Percentiles rank a stretch among this genome's conserved stretches.
These are phyloP conservation scores for Xylariomycetidae sp. DNA, from an alignment of 2,329 filamentous ascomycete species.

Conservation along the genomic window DNA sequence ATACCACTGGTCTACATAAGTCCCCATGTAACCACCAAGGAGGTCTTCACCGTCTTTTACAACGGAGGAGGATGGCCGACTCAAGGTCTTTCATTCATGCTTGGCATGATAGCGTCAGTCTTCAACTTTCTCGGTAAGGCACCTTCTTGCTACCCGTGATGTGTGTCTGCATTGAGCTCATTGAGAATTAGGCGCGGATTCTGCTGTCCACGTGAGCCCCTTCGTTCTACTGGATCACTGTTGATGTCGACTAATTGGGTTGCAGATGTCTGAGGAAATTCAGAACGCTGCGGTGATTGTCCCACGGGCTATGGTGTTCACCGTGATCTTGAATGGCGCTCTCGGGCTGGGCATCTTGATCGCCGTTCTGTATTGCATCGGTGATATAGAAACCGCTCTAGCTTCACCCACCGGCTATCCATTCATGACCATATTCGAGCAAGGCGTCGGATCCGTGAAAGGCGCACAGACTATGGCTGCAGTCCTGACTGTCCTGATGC, in stretches of 20 bases:
- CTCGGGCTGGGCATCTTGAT: slow-evolving; percentile 51
- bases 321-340: slow-evolving; percentile 42
- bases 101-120: slow-evolving; percentile 6
- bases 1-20: slow-evolving; percentile 31
- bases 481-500: slow-evolving; percentile 42
- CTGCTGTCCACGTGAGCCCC: slow-evolving; percentile 2
- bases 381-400: slow-evolving; percentile 39
- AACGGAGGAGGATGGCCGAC: slow-evolving; percentile 45
- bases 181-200: slow-evolving; percentile 17
- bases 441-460: not conserved
- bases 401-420: slow-evolving; percentile 43
- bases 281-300: slow-evolving; percentile 42
- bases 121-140: slow-evolving; percentile 21
- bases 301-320: slow-evolving; percentile 44
- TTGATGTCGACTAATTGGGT: slow-evolving; percentile 26
- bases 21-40: slow-evolving; percentile 25
- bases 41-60: slow-evolving; percentile 42
- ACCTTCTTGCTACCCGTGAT: too few species aligned
- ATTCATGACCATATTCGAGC: slow-evolving; percentile 32
- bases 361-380: slow-evolving; percentile 50
- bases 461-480: slow-evolving; percentile 34
- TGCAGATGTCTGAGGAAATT: slow-evolving; percentile 39
- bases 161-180: too few species aligned
- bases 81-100: slow-evolving; percentile 38
- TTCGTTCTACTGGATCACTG: slow-evolving; percentile 20